Conservation (phyloP, 345 rosid species). For the Gossypium mustelinum region DNA sequence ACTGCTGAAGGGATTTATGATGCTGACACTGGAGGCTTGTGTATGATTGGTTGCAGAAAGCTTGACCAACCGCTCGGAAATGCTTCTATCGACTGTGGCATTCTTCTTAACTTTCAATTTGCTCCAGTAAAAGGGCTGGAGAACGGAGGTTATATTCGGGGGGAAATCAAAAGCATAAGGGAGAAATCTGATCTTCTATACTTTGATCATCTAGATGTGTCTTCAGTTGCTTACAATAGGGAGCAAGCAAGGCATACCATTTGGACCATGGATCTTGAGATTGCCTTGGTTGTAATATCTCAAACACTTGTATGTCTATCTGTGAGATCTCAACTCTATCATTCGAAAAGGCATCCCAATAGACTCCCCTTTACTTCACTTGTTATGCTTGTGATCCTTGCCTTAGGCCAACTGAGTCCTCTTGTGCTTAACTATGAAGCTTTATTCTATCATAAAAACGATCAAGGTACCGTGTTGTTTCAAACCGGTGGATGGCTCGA, state of each 20-base stretch:
- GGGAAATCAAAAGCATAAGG: slow-evolving; percentile 40
- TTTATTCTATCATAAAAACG: slow-evolving; percentile 21
- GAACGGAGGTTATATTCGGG: slow-evolving; percentile 22
- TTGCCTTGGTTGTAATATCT: slow-evolving; percentile 34
- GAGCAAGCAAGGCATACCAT: slow-evolving; percentile 14
- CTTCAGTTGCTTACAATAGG: slow-evolving; percentile 25
- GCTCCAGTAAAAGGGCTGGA: slow-evolving; percentile 29
- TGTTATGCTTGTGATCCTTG: slow-evolving; percentile 45
- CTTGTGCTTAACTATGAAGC: slow-evolving; percentile 43
- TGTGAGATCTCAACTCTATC: slow-evolving; percentile 34
- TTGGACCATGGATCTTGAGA: slow-evolving; percentile 48
- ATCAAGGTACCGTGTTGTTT: slow-evolving; percentile 21
- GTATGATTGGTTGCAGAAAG: slow-evolving; percentile 51
- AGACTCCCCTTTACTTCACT: slow-evolving; percentile 40
- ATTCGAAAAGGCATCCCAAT: slow-evolving; percentile 33
- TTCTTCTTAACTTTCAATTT: slow-evolving; percentile 34
- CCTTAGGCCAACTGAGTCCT: slow-evolving; percentile 38
- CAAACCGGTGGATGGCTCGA: slow-evolving; percentile 37
- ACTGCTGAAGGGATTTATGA: slow-evolving; percentile 56
- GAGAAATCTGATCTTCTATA: slow-evolving; percentile 32
- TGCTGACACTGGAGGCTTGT: slow-evolving; percentile 35
- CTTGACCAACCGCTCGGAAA: neutral
- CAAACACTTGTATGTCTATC: slow-evolving; percentile 41
- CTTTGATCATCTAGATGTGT: slow-evolving; percentile 25
- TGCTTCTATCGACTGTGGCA: slow-evolving; percentile 33